Percentiles rank a stretch among this genome's conserved stretches.
Conservation (phyloP, 2,329 filamentous ascomycete species). For the Penicillium sumatraense region DNA sequence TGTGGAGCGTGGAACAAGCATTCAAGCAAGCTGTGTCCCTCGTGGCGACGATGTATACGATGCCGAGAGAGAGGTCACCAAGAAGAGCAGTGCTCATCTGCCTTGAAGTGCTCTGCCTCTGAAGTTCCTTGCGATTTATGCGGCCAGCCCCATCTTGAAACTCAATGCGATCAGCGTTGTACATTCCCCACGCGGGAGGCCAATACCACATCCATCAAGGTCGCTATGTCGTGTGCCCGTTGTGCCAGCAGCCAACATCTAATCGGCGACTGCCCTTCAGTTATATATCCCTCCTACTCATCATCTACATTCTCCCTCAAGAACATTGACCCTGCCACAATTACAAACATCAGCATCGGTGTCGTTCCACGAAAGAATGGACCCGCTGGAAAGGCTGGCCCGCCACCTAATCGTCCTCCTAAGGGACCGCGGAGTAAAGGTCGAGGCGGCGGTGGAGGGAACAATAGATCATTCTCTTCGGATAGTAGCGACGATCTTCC, state of each 20-base stretch:
- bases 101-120: constrained; percentile 60
- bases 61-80: constrained; percentile 68
- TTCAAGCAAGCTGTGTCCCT: constrained; percentile 44
- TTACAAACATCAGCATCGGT: constrained; percentile 44
- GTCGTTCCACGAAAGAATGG: not conserved
- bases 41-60: constrained; percentile 52
- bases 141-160: constrained; percentile 61
- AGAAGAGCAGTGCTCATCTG: constrained; percentile 58
- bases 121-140: constrained; percentile 66
- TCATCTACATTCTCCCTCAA: constrained; percentile 45
- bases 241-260: constrained; percentile 50
- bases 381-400: not conserved
- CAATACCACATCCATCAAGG: constrained; percentile 34
- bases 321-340: constrained; percentile 39
- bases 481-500: constrained; percentile 43
- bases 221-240: constrained; percentile 50
- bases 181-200: constrained; percentile 37
- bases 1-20: constrained; percentile 49
- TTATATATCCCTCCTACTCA: constrained; percentile 30
- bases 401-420: not conserved
- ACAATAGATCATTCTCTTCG: constrained; percentile 29
- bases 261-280: constrained; percentile 49
- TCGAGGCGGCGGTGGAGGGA: constrained; percentile 24
- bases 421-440: constrained; percentile 34
- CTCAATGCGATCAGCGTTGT: constrained; percentile 65